Base-by-base conservation (phyloP, 2,329 filamentous ascomycete genomes). In the Sporothrix inflata region DNA sequence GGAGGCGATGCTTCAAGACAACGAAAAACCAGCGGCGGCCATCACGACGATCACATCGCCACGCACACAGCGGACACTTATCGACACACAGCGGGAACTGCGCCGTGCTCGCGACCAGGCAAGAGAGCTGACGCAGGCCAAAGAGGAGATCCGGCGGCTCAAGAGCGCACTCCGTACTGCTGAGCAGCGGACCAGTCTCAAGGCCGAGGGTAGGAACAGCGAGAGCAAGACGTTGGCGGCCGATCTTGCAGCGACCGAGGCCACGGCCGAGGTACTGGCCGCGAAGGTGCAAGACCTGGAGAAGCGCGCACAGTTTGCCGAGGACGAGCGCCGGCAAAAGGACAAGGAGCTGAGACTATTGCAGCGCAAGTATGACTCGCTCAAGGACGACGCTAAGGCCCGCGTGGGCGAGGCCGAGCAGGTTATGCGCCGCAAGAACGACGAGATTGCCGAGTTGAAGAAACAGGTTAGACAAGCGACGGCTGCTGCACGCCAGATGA, bases 381-480 rank as follows among this genome's bases (percentile, higher is more conserved):
- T 89, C 47, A 86, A 87, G 74, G 83, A 84, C 42, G 83, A 87
- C 61, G 85, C 86, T 21, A 86, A 89, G 73, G 78, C 82, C 6
- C 84, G 85, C 49, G 85, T 87, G n/a, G 80, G 82, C 9, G 88
- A 90, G 73, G 86, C 86, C 4, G 84, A 86, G 75, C 83, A 85
- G 19, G 86, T 89, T 2, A 75, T 90, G 60, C 83, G 86, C 70
- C 85, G 85, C 74, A 87, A 88, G 71, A 87, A 89, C 73, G 82
- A 83, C 51, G 88, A 88, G 78, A 88, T 90, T 73, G 80, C 84
- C 9, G 83, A 86, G 57, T 82, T 90, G 8, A 87, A 86, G 78
- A 86, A 84, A 75, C 85, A 68, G 53, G 61, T 61, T 8, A 38
- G 63, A 16, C 38, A 71, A 27, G 38, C 69, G 24, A n/a, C 47